Conservation (phyloP, 1,139 yeast genomes). For the Kodamaea ohmeri region DNA sequence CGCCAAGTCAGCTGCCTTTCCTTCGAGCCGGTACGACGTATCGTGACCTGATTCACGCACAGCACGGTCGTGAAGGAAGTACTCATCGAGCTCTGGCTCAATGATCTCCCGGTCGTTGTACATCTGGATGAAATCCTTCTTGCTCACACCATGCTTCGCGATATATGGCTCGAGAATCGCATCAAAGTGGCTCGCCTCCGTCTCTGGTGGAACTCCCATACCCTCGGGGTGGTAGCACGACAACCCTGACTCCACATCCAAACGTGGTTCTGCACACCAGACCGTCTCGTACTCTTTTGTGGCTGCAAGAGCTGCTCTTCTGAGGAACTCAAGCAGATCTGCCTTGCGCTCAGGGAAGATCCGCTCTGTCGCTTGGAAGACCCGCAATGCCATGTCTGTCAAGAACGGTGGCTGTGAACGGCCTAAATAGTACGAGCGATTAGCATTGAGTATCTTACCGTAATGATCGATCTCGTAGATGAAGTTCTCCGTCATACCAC, state of each 20-base stretch:
- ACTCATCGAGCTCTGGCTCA: constrained; percentile 83
- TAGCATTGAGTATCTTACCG: constrained; percentile 92
- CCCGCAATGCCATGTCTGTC: constrained; percentile 84
- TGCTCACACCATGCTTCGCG: constrained; percentile 55
- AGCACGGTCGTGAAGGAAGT: constrained; percentile 89
- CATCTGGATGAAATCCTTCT: constrained; percentile 66
- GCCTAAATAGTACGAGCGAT: constrained; percentile 85
- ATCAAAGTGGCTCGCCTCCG: constrained; percentile 86
- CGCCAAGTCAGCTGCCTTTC: constrained; percentile 83
- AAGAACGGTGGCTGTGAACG: constrained; percentile 98
- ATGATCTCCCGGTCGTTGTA: constrained; percentile 65
- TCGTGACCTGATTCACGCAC: constrained; percentile 98
- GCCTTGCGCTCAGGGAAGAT: constrained; percentile 32
- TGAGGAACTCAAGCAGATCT: constrained; percentile 57
- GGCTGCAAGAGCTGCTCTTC: constrained; percentile 70
- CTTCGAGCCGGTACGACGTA: constrained; percentile 87
- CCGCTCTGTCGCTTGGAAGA: constrained; percentile 58
- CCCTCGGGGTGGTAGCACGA: constrained; percentile 93
- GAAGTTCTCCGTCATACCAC: constrained; percentile 92
- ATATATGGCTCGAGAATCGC: constrained; percentile 69
- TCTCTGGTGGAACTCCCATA: constrained; percentile 91
- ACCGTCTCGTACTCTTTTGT: constrained; percentile 81
- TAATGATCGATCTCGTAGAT: constrained; percentile 87
- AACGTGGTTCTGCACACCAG: constrained; percentile 76
- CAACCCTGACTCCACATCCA: constrained; percentile 73